phyloP scores from a whole-genome alignment of 2,329 filamentous ascomycete genomes.

The Fusarium aywerte region DNA sequence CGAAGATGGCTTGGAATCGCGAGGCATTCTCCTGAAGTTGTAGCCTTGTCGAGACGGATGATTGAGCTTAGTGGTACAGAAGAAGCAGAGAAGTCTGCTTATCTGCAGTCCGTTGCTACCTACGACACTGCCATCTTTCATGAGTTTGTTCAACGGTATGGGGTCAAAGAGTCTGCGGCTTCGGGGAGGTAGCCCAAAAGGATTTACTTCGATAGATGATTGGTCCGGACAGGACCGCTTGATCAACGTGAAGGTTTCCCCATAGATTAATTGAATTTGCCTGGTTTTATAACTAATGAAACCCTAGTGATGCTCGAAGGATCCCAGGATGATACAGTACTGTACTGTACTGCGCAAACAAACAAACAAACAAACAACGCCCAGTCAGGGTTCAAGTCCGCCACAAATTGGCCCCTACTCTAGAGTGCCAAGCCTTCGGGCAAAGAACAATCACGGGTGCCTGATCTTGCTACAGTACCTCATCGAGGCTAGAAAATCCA shows the following conservation, averaged over 20 bases:
- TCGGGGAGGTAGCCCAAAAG: not conserved
- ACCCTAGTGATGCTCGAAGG: not conserved
- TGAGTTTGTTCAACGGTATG: not conserved
- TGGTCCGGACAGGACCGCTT: not conserved
- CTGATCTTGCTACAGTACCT: not conserved
- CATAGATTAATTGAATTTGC: not conserved
- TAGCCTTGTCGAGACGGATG: constrained; percentile 2
- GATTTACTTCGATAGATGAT: not conserved
- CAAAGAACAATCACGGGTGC: not conserved
- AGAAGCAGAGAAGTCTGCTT: not conserved
- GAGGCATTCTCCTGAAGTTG: constrained; percentile 18
- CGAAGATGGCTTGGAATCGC: constrained; percentile 19
- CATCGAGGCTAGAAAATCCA: not conserved
- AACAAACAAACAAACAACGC: not conserved
- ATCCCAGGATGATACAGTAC: not conserved
- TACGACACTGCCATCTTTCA: constrained; percentile 26
- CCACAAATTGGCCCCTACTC: not conserved
- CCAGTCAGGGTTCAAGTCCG: not conserved
- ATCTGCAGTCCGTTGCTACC: not conserved
- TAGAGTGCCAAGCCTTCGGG: not conserved
- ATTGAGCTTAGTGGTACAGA: constrained; percentile 3
- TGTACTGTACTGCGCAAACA: too few species aligned
- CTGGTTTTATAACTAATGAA: not conserved
- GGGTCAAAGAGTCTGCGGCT: not conserved
- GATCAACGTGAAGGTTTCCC: not conserved